phyloP scores from a whole-genome alignment of 306 rosid genomes.

The Prunus fruticosa region DNA sequence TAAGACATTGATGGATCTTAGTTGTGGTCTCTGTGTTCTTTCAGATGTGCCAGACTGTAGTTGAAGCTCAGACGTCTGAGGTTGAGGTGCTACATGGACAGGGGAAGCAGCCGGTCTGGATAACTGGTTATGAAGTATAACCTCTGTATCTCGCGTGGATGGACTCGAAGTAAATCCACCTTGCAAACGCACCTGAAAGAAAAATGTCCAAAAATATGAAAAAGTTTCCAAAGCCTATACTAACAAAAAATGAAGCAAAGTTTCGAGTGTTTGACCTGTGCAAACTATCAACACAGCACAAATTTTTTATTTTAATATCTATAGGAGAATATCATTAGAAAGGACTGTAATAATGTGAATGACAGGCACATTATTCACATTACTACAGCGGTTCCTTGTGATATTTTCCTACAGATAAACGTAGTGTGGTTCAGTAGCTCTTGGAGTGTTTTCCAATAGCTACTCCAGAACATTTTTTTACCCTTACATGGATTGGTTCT shows the following conservation, averaged over 20 bases:
- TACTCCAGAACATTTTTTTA: conserved; percentile 30
- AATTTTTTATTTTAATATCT: neutral
- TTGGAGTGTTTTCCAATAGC: neutral
- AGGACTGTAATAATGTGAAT: neutral
- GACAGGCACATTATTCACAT: neutral
- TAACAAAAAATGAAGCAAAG: conserved; percentile 16
- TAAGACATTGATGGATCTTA: conserved; percentile 3
- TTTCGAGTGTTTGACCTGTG: neutral
- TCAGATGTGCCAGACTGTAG: neutral
- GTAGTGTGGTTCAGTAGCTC: conserved; percentile 3
- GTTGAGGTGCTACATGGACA: conserved; percentile 9
- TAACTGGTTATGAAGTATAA: neutral
- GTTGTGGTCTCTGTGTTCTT: conserved; percentile 11
- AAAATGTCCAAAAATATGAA: neutral
- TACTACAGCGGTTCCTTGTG: neutral
- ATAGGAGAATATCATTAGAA: neutral
- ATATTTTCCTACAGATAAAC: neutral
- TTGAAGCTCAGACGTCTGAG: neutral
- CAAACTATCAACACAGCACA: neutral
- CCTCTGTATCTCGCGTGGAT: neutral
- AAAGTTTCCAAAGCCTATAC: conserved; percentile 1
- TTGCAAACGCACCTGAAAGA: neutral
- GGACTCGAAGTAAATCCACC: too few species aligned
- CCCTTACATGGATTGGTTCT: conserved; percentile 28
- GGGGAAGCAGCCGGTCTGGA: conserved; percentile 19